These are phyloP conservation scores for Penicillium riverlandense DNA, from an alignment of 495 filamentous ascomycete genomes.

Conservation along the genomic window DNA sequence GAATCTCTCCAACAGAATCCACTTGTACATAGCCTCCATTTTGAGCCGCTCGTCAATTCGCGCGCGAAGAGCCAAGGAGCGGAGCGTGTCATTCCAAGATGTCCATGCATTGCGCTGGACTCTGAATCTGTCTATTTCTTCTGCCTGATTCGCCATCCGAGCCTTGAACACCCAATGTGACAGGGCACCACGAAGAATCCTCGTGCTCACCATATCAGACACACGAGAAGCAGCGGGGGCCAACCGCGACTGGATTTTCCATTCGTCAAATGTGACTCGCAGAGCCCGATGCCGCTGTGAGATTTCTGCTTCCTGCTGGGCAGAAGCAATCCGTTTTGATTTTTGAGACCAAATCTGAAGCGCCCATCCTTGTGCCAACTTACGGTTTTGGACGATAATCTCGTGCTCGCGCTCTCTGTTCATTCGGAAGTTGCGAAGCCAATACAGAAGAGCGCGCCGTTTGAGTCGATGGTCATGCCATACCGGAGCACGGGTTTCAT, in stretches of 20 bases:
- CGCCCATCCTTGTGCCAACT: constrained; percentile 13
- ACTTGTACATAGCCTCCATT: constrained; percentile 55
- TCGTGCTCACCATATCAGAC: constrained; percentile 37
- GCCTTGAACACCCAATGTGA: constrained; percentile 44
- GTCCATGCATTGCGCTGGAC: constrained; percentile 54
- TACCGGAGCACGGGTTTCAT: constrained; percentile 45
- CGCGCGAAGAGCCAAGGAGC: constrained; percentile 43
- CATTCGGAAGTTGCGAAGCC: constrained; percentile 37
- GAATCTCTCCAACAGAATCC: constrained; percentile 51
- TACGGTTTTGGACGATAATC: constrained; percentile 25
- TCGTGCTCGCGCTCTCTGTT: constrained; percentile 37
- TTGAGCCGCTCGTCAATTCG: constrained; percentile 53
- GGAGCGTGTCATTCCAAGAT: constrained; percentile 59
- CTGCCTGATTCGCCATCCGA: constrained; percentile 46
- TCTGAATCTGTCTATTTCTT: constrained; percentile 42
- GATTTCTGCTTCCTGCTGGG: constrained; percentile 24
- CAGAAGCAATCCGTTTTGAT: constrained; percentile 17
- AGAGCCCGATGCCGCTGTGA: constrained; percentile 25
- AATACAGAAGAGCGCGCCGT: constrained; percentile 36
- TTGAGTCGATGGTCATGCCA: constrained; percentile 45
- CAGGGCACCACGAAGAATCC: constrained; percentile 43
- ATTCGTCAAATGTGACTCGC: constrained; percentile 25
- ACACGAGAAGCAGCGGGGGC: constrained; percentile 41
- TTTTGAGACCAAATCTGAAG: constrained; percentile 28
- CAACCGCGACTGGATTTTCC: constrained; percentile 36